phyloP scores from a whole-genome alignment of 129 eudicot species.

The Saposhnikovia divaricata region DNA sequence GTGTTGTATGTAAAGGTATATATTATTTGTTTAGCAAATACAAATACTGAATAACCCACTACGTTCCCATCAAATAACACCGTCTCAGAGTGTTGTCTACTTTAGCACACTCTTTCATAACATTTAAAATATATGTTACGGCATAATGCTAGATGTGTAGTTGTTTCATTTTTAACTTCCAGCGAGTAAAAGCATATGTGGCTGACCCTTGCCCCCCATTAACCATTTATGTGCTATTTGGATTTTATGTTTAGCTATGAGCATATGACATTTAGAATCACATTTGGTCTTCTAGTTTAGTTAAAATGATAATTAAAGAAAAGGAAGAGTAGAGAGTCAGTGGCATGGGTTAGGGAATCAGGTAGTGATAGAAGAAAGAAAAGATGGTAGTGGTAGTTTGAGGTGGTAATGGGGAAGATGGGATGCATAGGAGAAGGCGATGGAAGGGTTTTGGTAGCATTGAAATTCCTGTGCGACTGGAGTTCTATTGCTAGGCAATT shows the following conservation, averaged over 20 bases:
- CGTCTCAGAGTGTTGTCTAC: background rate
- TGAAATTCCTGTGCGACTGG: background rate
- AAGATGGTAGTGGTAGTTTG: background rate
- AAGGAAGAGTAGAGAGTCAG: background rate
- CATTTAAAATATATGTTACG: background rate
- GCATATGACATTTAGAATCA: background rate
- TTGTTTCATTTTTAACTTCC: background rate
- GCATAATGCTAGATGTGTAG: background rate
- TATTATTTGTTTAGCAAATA: too few relatives aligned
- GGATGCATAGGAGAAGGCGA: background rate
- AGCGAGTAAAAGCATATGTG: background rate
- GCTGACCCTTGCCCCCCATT: background rate
- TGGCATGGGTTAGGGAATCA: background rate
- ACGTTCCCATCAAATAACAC: background rate
- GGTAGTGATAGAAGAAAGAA: background rate
- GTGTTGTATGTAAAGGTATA: too few relatives aligned
- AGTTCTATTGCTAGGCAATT: background rate
- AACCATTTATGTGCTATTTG: background rate
- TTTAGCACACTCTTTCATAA: background rate
- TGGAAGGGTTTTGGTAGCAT: background rate
- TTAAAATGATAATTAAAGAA: background rate
- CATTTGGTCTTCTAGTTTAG: background rate
- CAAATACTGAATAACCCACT: too few relatives aligned
- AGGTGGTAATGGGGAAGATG: background rate
- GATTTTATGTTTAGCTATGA: background rate